A percentile compares a stretch with the other conserved stretches of the same genome.
phyloP scores from a whole-genome alignment of 306 rosid genomes.

The Lotus japonicus region DNA sequence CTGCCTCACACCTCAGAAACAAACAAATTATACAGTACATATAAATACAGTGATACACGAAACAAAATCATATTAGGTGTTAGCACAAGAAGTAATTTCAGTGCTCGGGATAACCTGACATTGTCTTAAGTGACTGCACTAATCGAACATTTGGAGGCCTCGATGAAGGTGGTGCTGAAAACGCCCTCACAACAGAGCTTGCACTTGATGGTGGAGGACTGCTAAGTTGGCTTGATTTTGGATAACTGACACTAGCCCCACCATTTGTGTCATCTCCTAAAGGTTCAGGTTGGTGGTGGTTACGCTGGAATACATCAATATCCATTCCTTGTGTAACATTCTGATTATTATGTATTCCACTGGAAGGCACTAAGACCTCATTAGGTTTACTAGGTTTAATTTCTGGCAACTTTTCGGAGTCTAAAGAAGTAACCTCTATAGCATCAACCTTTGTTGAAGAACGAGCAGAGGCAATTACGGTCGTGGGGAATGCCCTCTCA shows the following conservation, averaged over 20 bases:
- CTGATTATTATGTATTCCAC: conserved; percentile 31
- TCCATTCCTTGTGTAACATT: conserved; percentile 49
- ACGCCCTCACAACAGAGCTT: conserved; percentile 32
- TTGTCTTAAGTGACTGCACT: conserved; percentile 32
- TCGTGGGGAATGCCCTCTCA: conserved; percentile 94
- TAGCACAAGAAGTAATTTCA: background rate
- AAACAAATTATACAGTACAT: background rate
- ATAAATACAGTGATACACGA: conserved; percentile 3
- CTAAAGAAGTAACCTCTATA: conserved; percentile 42
- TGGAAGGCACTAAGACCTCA: conserved; percentile 44
- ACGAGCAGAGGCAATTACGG: conserved; percentile 72
- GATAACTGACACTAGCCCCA: conserved; percentile 17
- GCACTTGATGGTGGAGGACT: conserved; percentile 38
- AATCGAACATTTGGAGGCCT: conserved; percentile 35
- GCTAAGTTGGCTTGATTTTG: conserved; percentile 35
- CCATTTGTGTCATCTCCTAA: conserved; percentile 36
- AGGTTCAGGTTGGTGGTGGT: conserved; percentile 39
- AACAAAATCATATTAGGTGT: background rate
- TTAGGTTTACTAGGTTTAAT: conserved; percentile 40
- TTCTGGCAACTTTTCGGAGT: conserved; percentile 57
- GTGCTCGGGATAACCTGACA: conserved; percentile 33
- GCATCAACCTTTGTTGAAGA: conserved; percentile 58
- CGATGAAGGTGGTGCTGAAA: conserved; percentile 34
- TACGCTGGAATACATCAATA: conserved; percentile 32
- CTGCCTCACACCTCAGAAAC: background rate